A percentile compares a stretch with the other conserved stretches of the same genome.
These are phyloP conservation scores for Clonostachys byssicola DNA, from an alignment of 2,329 filamentous ascomycete species.

Conservation along the genomic window DNA sequence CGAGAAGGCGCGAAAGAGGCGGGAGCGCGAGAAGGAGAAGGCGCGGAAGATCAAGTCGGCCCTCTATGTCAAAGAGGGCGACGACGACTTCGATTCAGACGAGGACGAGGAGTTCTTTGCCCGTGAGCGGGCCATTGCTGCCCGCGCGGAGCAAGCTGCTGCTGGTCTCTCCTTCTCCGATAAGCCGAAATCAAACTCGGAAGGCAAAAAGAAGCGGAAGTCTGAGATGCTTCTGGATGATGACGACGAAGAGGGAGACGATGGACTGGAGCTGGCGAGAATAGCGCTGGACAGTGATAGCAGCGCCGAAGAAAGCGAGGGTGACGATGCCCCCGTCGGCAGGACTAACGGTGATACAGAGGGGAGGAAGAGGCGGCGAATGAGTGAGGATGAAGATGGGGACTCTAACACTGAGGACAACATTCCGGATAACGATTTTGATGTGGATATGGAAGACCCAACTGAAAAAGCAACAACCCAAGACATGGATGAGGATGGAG, in stretches of 20 bases:
- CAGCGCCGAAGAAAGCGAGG: slow-evolving; percentile 11
- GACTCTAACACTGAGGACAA: slow-evolving; percentile 10
- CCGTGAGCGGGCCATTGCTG: slow-evolving; percentile 58
- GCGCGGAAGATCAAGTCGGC: slow-evolving; percentile 78
- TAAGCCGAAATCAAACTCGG: slow-evolving; percentile 12
- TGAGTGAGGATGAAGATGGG: slow-evolving; percentile 20
- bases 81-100: slow-evolving; percentile 85
- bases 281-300: slow-evolving; percentile 15
- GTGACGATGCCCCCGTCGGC: slow-evolving; percentile 19
- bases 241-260: slow-evolving; percentile 17
- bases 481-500: slow-evolving; percentile 31
- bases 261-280: slow-evolving; percentile 11
- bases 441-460: slow-evolving; percentile 17
- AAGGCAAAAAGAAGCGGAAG: slow-evolving; percentile 17
- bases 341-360: slow-evolving; percentile 23
- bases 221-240: slow-evolving; percentile 15
- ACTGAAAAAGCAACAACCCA: slow-evolving; percentile 10
- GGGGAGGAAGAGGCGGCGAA: slow-evolving; percentile 28
- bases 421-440: slow-evolving; percentile 8
- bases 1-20: slow-evolving; percentile 56
- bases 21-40: slow-evolving; percentile 72
- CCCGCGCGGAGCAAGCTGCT: slow-evolving; percentile 38
- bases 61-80: slow-evolving; percentile 74
- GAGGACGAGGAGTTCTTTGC: slow-evolving; percentile 70
- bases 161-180: background rate